Conservation (phyloP, 345 rosid genomes). For the Salix arbutifolia region DNA sequence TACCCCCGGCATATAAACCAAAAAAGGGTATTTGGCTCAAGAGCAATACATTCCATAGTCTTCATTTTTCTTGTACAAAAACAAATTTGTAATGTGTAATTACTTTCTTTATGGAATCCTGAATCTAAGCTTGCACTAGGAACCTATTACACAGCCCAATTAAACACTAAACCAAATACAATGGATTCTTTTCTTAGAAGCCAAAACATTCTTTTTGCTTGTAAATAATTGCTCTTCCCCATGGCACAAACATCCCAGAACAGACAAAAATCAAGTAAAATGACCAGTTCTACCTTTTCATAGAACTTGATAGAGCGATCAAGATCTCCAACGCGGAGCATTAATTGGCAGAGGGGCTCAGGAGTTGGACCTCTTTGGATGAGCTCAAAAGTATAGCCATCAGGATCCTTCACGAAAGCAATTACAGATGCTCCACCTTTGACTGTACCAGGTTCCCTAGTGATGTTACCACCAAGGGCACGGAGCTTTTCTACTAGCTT, state of each 20-base stretch:
- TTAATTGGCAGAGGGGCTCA: constrained; percentile 91
- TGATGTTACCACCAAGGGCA: constrained; percentile 72
- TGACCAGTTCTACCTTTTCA: constrained; percentile 56
- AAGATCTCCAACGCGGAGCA: constrained; percentile 91
- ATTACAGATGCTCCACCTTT: constrained; percentile 69
- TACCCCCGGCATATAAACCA: too few relatives aligned
- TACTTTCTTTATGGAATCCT: background rate
- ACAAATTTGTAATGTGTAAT: background rate
- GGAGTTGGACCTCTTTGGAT: constrained; percentile 87
- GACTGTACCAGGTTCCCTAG: constrained; percentile 91
- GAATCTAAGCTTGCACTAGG: background rate
- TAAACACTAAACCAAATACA: background rate
- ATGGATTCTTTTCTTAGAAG: background rate
- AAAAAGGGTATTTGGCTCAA: too few relatives aligned
- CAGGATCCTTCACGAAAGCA: constrained; percentile 98
- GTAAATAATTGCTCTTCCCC: background rate
- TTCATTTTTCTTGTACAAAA: too few relatives aligned
- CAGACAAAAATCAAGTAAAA: background rate
- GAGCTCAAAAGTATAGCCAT: constrained; percentile 80
- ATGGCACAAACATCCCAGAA: background rate
- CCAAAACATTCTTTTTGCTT: background rate
- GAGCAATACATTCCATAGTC: too few relatives aligned
- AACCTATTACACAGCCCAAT: background rate
- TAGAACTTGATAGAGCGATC: constrained; percentile 80
- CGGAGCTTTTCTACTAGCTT: constrained; percentile 69